Evolutionary conservation across 2,329 filamentous ascomycete genomes (phyloP), one percentile per base, ranked within the genome.

Genomic region (Trichoderma breve): DNA sequence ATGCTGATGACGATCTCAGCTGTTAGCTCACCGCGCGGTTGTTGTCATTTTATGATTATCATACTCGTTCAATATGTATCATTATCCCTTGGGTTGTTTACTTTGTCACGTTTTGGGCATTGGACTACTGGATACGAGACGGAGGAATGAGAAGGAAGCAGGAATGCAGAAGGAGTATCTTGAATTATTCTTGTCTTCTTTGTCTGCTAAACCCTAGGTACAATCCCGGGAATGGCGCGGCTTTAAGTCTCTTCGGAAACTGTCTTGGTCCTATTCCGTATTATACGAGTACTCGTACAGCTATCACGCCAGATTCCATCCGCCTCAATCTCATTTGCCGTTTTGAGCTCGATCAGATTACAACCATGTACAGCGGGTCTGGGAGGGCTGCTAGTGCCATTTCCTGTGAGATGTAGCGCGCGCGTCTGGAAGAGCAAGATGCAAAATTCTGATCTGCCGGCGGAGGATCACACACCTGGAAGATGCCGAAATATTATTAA

Each of bases 371-470:
- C n/a, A 4, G 61, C 61, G 61, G 61, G 39, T 14, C 61, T 64
- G 26, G 24, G 14, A 9, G 8, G 15, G 15, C 39, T 32, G 36
- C 26, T 51, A 47, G 64, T 24, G 47, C 32, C 7, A 24, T 43
- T n/a, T 24, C 32, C 7, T 12, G 24, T 9, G 21, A 47, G 55
- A 69, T 69, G 66, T 58, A 69, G 55, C 66, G 66, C 66, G 66
- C 66, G 66, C 55, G 66, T 69, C 57, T 43, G n/a, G 6, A 32
- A 28, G 26, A 51, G 18, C n/a, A 43, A 64, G 26, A 14, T 12
- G 21, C 26, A n/a, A 21, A 32, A 21, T 26, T 55, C n/a, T 55
- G 3, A 57, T 67, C 64, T 57, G 14, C 64, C 53, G 18, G 24
- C 51, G 64, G 53, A 43, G 64, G 18, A 39, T 24, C 64, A 51